Evolutionary conservation across 1,284 basidiomycete genomes (phyloP).

Genomic region (Caloboletus firmus): DNA sequence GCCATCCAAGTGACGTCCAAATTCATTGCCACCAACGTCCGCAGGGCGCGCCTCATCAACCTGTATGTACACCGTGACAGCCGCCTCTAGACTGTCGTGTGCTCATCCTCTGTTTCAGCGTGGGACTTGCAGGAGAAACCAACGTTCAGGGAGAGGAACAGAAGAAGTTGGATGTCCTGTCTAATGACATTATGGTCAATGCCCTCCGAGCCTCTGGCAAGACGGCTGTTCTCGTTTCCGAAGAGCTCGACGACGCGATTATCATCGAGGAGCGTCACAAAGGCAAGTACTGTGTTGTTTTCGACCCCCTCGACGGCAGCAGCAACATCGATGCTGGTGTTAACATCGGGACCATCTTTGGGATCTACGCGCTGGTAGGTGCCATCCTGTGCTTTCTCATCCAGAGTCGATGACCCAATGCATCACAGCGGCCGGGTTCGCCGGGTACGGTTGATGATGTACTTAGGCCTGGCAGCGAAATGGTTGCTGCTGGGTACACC

Average conservation of each 20-base stretch:
- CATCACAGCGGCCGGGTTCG: conserved; percentile 66
- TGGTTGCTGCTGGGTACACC: conserved; percentile 98
- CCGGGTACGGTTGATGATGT: conserved; percentile 84
- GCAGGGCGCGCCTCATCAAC: conserved; percentile 96
- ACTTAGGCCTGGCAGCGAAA: conserved; percentile 90
- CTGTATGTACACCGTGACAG: conserved; percentile 59
- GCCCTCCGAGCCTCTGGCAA: conserved; percentile 91
- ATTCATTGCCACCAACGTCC: conserved; percentile 98
- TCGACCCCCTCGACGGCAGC: conserved; percentile 97
- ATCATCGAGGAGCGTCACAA: conserved; percentile 78
- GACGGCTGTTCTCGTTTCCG: conserved; percentile 94
- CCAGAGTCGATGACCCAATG: neutral
- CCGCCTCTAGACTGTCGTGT: neutral
- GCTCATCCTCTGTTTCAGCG: conserved; percentile 46
- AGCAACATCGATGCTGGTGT: conserved; percentile 99
- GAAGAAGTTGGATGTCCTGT: conserved; percentile 98
- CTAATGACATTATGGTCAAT: conserved; percentile 99
- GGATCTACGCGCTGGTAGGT: conserved; percentile 88
- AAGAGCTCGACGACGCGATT: conserved; percentile 92
- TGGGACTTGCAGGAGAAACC: conserved; percentile 93
- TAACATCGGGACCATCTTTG: conserved; percentile 99
- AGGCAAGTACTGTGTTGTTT: conserved; percentile 95
- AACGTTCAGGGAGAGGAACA: conserved; percentile 99
- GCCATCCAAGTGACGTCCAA: conserved; percentile 95
- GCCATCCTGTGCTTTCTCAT: neutral